Base-by-base conservation (phyloP, 129 eudicot species). In the Apium graveolens region DNA sequence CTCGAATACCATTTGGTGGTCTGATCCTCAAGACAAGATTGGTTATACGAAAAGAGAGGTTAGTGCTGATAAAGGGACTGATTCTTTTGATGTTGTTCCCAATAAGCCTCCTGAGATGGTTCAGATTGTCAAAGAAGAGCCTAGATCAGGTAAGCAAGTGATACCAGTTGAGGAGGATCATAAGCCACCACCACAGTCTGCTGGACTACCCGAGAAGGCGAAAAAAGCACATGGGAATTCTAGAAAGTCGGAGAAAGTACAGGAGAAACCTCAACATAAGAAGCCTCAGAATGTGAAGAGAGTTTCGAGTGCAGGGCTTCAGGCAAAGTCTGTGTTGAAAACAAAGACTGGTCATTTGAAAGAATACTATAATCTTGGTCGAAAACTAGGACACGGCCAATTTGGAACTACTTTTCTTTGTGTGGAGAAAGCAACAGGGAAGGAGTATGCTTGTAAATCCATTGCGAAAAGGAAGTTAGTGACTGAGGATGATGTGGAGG, bases 381-480 rank as follows among this genome's bases (percentile, higher is more conserved):
- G 63, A 38, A 79, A 90, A 77, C 78, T 90, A 11, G 96, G 90
- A 41, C 87, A 88, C 9, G 92, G 92, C 37, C 96, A 90, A 80
- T 90, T 86, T 65, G 95, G 95, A 39, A 90, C 87, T 70, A 86
- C 84, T 77, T 85, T 81, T 62, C 84, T 80, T 31, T 86, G 89
- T 32, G 70, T 70, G 45, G 89, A 86, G 74, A 83, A 80, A 53
- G 76, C 77, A 2, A 80, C 86, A 1, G 86, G 84, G 18, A 77
- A 83, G 44, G 49, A 83, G 11, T 86, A 70, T 74, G 91, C 95
- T 9, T 85, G 95, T 66, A 90, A 90, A 80, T 83, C 88, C 11
- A 90, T 90, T 42, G 82, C 91, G 0, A 90, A 90, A 78, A 83
- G 94, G 85, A 90, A 83, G 53, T 73, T 87, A 35, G 65, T 81